A percentile compares a stretch with the other conserved stretches of the same genome.
Conservation (phyloP, 805 yeast genomes). For the Wickerhamiella allomyrinae region DNA sequence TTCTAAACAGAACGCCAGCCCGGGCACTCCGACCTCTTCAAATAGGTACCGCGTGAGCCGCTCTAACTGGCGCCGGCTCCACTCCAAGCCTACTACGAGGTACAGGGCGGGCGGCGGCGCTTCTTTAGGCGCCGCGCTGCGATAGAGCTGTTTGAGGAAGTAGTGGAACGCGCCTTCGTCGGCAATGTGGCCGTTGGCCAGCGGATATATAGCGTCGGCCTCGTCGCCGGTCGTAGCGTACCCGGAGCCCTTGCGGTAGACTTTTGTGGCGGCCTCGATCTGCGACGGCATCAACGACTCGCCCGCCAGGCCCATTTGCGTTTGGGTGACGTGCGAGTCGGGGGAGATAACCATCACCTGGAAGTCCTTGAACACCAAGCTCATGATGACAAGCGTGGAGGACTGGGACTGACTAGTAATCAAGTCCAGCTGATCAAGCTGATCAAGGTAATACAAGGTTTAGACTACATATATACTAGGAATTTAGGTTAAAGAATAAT, state of each 20-base stretch:
- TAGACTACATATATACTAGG: too few relatives aligned
- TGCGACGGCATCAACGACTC: constrained; percentile 67
- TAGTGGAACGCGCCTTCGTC: constrained; percentile 59
- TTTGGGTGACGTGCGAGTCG: constrained; percentile 61
- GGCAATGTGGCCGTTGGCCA: constrained; percentile 46
- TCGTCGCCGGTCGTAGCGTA: constrained; percentile 30
- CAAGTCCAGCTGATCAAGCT: too few relatives aligned
- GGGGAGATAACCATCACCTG: constrained; percentile 48
- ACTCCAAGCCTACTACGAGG: constrained; percentile 47
- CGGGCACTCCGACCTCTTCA: constrained; percentile 58
- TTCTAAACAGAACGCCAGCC: constrained; percentile 53
- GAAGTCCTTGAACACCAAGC: constrained; percentile 26
- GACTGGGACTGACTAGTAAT: too few relatives aligned
- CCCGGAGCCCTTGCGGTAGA: constrained; percentile 30
- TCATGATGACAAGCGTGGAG: constrained; percentile 11
- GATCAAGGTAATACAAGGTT: too few relatives aligned
- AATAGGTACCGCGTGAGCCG: constrained; percentile 57
- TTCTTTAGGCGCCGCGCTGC: constrained; percentile 31
- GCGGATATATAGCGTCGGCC: constrained; percentile 42
- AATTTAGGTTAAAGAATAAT: too few relatives aligned
- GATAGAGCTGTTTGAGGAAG: constrained; percentile 36
- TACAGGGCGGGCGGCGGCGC: constrained; percentile 43
- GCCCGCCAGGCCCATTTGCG: constrained; percentile 55
- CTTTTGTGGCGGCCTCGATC: constrained; percentile 61
- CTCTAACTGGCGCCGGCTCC: constrained; percentile 61